Percentiles rank a stretch among this genome's conserved stretches.
Conservation (phyloP, 345 rosid species). For the Euphorbia pulcherrima region DNA sequence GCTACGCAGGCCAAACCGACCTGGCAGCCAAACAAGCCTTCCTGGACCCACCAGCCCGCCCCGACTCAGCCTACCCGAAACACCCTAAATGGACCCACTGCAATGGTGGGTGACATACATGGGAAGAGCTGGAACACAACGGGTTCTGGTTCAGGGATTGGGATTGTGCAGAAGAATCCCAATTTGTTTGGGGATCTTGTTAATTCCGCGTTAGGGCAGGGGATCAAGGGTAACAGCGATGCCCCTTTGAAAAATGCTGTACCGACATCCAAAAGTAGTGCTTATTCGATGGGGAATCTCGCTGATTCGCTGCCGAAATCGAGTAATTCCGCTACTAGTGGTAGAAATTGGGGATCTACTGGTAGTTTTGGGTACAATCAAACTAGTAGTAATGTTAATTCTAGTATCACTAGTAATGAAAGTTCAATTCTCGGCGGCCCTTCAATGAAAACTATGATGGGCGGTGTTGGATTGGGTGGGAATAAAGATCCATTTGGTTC, state of each 20-base stretch:
- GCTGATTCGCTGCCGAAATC: slow-evolving; percentile 73
- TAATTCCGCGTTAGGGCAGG: slow-evolving; percentile 74
- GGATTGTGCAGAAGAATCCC: slow-evolving; percentile 65
- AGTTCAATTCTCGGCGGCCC: slow-evolving; percentile 60
- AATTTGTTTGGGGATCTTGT: slow-evolving; percentile 86
- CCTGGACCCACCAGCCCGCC: slow-evolving; percentile 89
- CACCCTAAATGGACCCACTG: slow-evolving; percentile 48
- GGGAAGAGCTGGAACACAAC: slow-evolving; percentile 78
- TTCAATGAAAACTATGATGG: slow-evolving; percentile 51
- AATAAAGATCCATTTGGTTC: slow-evolving; percentile 78
- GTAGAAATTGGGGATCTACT: slow-evolving; percentile 46
- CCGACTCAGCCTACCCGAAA: slow-evolving; percentile 40
- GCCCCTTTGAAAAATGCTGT: slow-evolving; percentile 66
- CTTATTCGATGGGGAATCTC: slow-evolving; percentile 78
- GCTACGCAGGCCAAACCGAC: slow-evolving; percentile 58
- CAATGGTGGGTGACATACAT: slow-evolving; percentile 86
- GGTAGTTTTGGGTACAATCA: slow-evolving; percentile 37
- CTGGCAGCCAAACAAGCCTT: slow-evolving; percentile 70
- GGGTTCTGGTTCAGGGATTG: slow-evolving; percentile 48
- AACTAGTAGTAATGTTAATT: slow-evolving; percentile 21
- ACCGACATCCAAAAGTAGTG: slow-evolving; percentile 37
- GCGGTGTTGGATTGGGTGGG: slow-evolving; percentile 33
- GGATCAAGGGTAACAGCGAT: slow-evolving; percentile 42
- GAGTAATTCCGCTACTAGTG: slow-evolving; percentile 32
- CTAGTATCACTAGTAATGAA: slow-evolving; percentile 18